phyloP scores from a whole-genome alignment of 176 grass and related monocot genomes.

The Rhipidocladum racemiflorum region DNA sequence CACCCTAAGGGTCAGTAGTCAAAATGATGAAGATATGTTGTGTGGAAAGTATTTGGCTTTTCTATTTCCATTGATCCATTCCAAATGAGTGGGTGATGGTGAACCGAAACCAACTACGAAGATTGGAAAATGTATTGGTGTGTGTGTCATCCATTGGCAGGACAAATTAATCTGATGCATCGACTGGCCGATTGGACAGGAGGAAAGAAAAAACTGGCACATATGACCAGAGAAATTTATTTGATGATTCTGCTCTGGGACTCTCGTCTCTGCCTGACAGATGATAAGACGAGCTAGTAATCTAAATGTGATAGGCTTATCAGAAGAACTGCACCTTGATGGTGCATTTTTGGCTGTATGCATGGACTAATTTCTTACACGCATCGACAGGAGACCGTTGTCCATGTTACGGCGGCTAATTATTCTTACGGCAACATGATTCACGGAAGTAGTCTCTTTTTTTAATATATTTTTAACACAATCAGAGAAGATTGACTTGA shows the following conservation, averaged over 20 bases:
- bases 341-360: neutral
- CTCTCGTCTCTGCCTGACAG: neutral
- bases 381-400: neutral
- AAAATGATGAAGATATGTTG: neutral
- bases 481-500: neutral
- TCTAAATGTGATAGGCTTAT: neutral
- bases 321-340: neutral
- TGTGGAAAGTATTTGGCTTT: neutral
- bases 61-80: neutral
- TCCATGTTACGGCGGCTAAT: slow-evolving; percentile 27
- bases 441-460: neutral
- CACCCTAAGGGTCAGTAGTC: neutral
- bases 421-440: slow-evolving; percentile 2
- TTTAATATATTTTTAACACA: neutral
- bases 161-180: neutral
- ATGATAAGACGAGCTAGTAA: neutral
- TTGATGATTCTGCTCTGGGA: neutral
- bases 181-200: neutral
- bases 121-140: neutral
- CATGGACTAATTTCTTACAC: neutral
- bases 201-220: neutral
- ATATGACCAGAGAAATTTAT: neutral
- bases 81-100: neutral
- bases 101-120: neutral
- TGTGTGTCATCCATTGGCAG: neutral